Base-by-base conservation (phyloP, 768 basidiomycete species). In the Coprinopsis marcescibilis region DNA sequence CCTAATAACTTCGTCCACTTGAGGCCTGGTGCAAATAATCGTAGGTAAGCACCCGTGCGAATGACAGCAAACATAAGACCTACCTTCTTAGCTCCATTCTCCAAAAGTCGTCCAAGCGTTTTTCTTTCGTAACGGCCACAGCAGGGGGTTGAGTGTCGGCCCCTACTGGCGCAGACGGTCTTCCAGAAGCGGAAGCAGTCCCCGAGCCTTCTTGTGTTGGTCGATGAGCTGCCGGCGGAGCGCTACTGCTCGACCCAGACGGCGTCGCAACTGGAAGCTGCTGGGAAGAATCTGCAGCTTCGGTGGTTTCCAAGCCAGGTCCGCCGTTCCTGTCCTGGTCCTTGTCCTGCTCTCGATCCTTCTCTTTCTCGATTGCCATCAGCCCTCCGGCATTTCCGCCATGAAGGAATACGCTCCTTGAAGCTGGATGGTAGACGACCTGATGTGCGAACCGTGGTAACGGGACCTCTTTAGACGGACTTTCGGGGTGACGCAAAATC, bases 61-160 rank as follows among this genome's bases (percentile, higher is more conserved):
- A 34, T 15, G 20, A 25, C n/a, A 1, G 24, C 50, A 3, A 10
- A 36, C 15, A 33, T 14, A 20, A 10, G 24, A 54, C 75, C 27
- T 48, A 87, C 88, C 86, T 76, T 52, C 72, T 60, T 27, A 90
- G 59, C 27, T 66, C 69, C 81, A 89, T 83, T 60, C 68, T 72
- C 88, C 89, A 91, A 51, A 91, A 81, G 60, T 89, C 88, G 56
- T 85, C 80, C 60, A 90, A 53, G 49, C 85, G 68, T 48, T 61
- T 68, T 53, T 79, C 76, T 45, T 60, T 66, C 27, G 56, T 53
- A 14, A 33, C 49, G 1, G 66, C 62, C 37, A 63, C 62, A 21
- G 60, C 55, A 25, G 37, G 15, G 14, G 54, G 47, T 24, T 38
- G 50, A 40, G 14, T 38, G 12, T 33, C 29, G 30, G 37, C 43